Percentiles rank a stretch among this genome's conserved stretches.
phyloP scores from a whole-genome alignment of 345 rosid species.

The Combretum micranthum region DNA sequence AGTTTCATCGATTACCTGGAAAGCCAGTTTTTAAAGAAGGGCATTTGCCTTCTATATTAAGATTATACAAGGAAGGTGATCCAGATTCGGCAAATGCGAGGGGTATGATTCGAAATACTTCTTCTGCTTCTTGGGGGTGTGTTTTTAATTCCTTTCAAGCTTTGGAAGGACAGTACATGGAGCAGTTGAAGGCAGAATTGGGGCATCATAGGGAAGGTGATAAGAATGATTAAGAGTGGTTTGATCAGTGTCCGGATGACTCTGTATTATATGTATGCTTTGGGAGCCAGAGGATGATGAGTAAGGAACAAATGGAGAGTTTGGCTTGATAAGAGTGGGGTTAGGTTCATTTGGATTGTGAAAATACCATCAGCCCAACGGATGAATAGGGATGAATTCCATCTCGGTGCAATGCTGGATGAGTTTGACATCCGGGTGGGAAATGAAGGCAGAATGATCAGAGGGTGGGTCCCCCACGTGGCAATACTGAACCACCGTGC shows the following conservation, averaged over 20 bases:
- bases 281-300: too few relatives aligned
- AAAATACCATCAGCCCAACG: conserved; percentile 21
- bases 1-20: conserved; percentile 37
- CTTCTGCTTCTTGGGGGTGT: conserved; percentile 39
- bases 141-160: conserved; percentile 40
- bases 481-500: conserved; percentile 42
- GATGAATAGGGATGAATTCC: conserved; percentile 7
- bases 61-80: conserved; percentile 15
- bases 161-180: too few relatives aligned
- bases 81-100: conserved; percentile 24
- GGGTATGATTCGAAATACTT: conserved; percentile 20
- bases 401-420: conserved; percentile 28
- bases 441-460: conserved; percentile 33
- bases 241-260: too few relatives aligned
- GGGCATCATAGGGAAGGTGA: too few relatives aligned
- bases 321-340: too few relatives aligned
- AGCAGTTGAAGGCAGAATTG: too few relatives aligned
- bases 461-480: conserved; percentile 61
- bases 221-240: conserved; percentile 31
- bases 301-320: too few relatives aligned
- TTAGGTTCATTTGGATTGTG: too few relatives aligned
- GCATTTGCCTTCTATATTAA: conserved; percentile 41
- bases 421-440: too few relatives aligned
- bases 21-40: conserved; percentile 33
- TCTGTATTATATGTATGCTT: too few relatives aligned